phyloP scores from a whole-genome alignment of 2,329 filamentous ascomycete species.

The Rugonectria rugulosa region DNA sequence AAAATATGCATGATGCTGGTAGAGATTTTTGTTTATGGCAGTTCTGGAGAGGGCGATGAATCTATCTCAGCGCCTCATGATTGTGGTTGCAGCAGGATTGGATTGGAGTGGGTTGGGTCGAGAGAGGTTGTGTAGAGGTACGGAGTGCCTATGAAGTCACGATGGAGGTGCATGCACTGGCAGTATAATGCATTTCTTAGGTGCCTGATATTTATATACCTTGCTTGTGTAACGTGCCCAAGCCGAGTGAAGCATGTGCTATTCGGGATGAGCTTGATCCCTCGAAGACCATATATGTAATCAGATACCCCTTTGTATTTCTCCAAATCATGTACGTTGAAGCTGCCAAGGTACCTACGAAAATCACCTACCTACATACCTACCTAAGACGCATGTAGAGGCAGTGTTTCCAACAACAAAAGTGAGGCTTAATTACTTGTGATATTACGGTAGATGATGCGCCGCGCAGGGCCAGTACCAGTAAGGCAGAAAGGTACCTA shows the following conservation, averaged over 20 bases:
- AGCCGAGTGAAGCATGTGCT: too few relatives aligned
- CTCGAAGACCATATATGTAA: too few relatives aligned
- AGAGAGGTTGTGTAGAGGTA: too few relatives aligned
- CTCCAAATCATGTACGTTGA: too few relatives aligned
- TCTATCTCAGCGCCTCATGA: neutral
- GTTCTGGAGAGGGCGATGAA: neutral
- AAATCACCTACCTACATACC: too few relatives aligned
- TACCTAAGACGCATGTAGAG: too few relatives aligned
- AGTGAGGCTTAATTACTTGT: neutral
- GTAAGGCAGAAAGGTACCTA: slow-evolving; percentile 3
- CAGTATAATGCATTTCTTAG: slow-evolving; percentile 22
- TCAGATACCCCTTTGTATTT: too few relatives aligned
- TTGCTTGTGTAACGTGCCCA: too few relatives aligned
- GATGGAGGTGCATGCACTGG: slow-evolving; percentile 10
- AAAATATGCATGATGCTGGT: slow-evolving; percentile 43
- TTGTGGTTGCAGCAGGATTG: slow-evolving; percentile 3
- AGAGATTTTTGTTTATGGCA: neutral
- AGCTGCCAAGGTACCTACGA: too few relatives aligned
- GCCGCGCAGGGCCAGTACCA: neutral
- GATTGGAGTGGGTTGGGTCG: slow-evolving; percentile 7
- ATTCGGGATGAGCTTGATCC: too few relatives aligned
- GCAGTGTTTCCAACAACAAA: too few relatives aligned
- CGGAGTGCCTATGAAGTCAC: slow-evolving; percentile 14
- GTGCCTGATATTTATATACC: slow-evolving; percentile 10
- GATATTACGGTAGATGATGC: neutral